Percentiles rank a stretch among this genome's conserved stretches.
phyloP scores from a whole-genome alignment of 257 asterid genomes.

The Scutellaria baicalensis region DNA sequence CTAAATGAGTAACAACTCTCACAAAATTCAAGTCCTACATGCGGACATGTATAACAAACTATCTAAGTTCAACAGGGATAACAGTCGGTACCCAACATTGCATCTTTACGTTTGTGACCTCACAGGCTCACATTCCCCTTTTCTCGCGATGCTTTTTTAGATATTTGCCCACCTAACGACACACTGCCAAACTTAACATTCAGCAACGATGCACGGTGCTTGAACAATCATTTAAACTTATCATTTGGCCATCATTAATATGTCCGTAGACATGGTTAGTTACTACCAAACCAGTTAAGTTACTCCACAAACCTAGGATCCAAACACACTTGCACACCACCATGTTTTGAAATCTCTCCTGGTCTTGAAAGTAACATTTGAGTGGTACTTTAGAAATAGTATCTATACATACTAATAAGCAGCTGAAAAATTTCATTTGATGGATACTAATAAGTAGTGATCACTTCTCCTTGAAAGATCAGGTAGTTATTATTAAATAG shows the following conservation, averaged over 20 bases:
- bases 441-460: neutral
- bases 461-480: neutral
- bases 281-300: neutral
- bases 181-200: neutral
- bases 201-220: neutral
- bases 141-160: neutral
- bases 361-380: neutral
- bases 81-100: neutral
- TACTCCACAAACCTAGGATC: neutral
- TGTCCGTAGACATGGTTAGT: neutral
- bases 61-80: neutral
- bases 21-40: neutral
- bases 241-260: neutral
- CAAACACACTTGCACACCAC: neutral
- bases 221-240: neutral
- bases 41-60: neutral
- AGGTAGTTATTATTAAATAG: neutral
- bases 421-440: neutral
- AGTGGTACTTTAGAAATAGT: conserved; percentile 1
- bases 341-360: neutral
- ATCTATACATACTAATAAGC: neutral
- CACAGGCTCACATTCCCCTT: neutral
- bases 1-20: neutral
- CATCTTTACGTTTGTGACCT: neutral
- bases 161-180: neutral